Conservation (phyloP, 129 eudicot species). For the Lonicera japonica region DNA sequence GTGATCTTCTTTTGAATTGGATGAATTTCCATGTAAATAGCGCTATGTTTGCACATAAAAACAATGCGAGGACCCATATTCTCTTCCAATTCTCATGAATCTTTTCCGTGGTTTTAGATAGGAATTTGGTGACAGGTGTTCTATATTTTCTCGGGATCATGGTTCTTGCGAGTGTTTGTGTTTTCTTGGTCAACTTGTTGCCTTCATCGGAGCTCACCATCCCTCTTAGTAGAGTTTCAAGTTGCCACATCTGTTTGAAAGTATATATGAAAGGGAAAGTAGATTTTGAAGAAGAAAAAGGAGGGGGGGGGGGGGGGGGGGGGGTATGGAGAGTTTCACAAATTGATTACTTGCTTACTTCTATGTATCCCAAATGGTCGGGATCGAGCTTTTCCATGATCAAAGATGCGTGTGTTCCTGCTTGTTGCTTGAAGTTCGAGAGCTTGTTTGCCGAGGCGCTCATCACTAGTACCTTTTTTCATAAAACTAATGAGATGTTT, state of each 20-base stretch:
- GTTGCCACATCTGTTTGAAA: slow-evolving; percentile 52
- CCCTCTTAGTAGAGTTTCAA: slow-evolving; percentile 42
- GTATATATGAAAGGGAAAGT: no score
- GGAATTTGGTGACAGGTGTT: slow-evolving; percentile 26
- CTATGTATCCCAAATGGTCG: slow-evolving; percentile 42
- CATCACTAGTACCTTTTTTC: slow-evolving; percentile 40
- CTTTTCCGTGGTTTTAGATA: slow-evolving; percentile 18
- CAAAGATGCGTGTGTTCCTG: slow-evolving; percentile 38
- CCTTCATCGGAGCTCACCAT: slow-evolving; percentile 37
- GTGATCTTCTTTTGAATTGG: slow-evolving; percentile 3
- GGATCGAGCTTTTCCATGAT: slow-evolving; percentile 65
- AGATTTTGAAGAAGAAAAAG: no score
- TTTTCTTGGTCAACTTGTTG: slow-evolving; percentile 5
- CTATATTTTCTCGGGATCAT: slow-evolving; percentile 42
- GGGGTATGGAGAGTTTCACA: not conserved
- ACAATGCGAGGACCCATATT: slow-evolving; percentile 27
- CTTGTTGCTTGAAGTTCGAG: slow-evolving; percentile 36
- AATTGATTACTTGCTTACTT: slow-evolving; percentile 16
- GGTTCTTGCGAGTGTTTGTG: slow-evolving; percentile 34
- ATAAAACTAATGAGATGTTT: not conserved
- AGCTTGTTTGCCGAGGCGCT: slow-evolving; percentile 58
- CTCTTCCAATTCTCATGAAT: slow-evolving; percentile 42
- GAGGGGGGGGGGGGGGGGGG: no score
- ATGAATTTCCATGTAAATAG: slow-evolving; percentile 33
- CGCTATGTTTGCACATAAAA: slow-evolving; percentile 21